Conservation (phyloP, 768 basidiomycete species). For the Auricularia heimuer region DNA sequence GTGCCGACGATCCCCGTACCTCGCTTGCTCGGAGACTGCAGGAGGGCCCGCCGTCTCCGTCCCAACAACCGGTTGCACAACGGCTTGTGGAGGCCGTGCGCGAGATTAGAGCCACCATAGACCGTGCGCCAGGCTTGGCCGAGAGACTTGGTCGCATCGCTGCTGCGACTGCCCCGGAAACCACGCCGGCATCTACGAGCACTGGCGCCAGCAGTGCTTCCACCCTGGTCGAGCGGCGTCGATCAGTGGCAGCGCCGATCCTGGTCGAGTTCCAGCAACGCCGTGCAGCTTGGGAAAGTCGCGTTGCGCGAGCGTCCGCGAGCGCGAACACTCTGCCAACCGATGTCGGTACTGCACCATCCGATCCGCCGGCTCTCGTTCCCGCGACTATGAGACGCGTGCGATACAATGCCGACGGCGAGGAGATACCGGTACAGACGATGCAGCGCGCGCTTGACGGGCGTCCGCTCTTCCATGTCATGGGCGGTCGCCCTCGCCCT, state of each 20-base stretch:
- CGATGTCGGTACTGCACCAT: not conserved
- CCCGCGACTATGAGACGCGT: not conserved
- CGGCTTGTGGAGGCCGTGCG: not conserved
- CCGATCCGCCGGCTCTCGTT: not conserved
- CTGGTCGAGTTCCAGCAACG: no score
- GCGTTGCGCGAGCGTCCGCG: not conserved
- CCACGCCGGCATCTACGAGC: not conserved
- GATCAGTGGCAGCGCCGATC: no score
- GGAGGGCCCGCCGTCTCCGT: not conserved
- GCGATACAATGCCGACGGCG: not conserved
- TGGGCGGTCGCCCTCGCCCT: not conserved
- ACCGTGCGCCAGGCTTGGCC: not conserved
- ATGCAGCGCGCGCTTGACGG: not conserved
- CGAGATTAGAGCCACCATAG: not conserved
- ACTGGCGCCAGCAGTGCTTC: not conserved
- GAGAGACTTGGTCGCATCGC: not conserved
- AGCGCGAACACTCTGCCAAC: not conserved
- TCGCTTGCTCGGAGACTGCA: no score
- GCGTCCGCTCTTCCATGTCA: not conserved
- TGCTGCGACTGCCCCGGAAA: not conserved
- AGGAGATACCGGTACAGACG: not conserved
- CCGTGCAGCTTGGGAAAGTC: no score
- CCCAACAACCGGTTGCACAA: not conserved
- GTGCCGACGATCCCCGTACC: not conserved
- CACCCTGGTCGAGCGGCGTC: no score